Base-by-base conservation (phyloP, 1,284 basidiomycete species). In the Fomitopsis schrenkii region DNA sequence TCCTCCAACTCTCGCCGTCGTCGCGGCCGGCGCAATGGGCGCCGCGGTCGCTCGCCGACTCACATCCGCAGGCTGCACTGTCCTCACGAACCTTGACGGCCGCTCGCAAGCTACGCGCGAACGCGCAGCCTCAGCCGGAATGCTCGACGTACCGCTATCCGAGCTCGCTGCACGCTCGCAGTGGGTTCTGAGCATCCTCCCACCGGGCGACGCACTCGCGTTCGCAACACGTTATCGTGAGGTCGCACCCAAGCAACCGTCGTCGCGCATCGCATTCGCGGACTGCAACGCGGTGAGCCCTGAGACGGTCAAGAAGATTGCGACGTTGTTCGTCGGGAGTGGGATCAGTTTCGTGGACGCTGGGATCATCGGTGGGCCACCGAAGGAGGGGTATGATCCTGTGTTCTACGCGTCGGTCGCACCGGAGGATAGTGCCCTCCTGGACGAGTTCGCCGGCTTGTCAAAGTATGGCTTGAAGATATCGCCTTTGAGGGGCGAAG, bases 221-320 rank as follows among this genome's bases (percentile, higher is more conserved):
- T 78, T 87, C 62, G 84, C 85, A 2, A 69, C 78, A 66, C 72
- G 70, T 44, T 76, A 83, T 62, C 68, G 76, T 38, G 70, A 71
- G 36, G 76, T 70, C 12, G 60, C 22, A 5, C 35, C 57, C 15
- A 36, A 19, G 7, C n/a, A 57, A 45, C 59, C 41, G 60, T 64
- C 55, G 17, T 58, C 62, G 26, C 35, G 45, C 52, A 53, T 62
- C 30, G 52, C 57, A 30, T 86, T 82, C 67, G 83, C 75, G n/a
- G 85, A 86, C 68, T 85, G 83, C 67, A 87, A 87, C 62, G 83
- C 84, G 6, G 78, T 86, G 50, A 84, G 75, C 67, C 81, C 83
- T 1, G 73, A 75, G 61, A 83, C 82, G 9, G 79, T 78, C 57
- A 80, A 80, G 68, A 70, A 65, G 35, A 83, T 87, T 48, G 78